phyloP scores from a whole-genome alignment of 2,329 filamentous ascomycete genomes.

The Ophiostoma montium region DNA sequence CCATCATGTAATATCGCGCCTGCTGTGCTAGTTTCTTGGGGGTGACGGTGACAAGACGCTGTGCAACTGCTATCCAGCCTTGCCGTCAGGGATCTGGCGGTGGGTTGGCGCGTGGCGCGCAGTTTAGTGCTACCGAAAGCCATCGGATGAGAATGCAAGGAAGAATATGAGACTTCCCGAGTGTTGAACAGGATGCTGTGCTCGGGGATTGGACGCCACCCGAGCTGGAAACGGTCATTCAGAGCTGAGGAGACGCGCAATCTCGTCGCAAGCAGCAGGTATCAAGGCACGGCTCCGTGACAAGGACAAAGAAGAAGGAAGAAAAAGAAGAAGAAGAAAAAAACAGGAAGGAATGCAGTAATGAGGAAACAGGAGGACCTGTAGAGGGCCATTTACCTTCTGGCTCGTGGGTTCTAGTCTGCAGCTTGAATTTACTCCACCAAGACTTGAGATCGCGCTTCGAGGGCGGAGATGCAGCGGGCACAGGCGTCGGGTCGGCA shows the following conservation, averaged over 20 bases:
- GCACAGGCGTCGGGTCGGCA: constrained; percentile 18
- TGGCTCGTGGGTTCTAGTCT: constrained; percentile 38
- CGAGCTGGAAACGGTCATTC: too few species aligned
- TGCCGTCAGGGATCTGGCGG: neutral
- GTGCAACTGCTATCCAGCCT: constrained; percentile 9
- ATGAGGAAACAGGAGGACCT: neutral
- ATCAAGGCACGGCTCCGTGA: neutral
- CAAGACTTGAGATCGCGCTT: constrained; percentile 85
- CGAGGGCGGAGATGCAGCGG: constrained; percentile 55
- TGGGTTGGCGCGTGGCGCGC: constrained; percentile 6
- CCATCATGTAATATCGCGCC: neutral
- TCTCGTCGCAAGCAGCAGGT: too few species aligned
- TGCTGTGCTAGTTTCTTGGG: constrained; percentile 10
- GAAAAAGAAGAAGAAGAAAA: neutral
- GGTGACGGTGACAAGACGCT: constrained; percentile 3
- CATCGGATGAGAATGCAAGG: neutral
- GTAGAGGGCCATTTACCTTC: constrained; percentile 11
- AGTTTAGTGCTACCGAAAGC: constrained; percentile 1
- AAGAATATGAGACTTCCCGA: neutral
- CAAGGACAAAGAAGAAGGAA: neutral
- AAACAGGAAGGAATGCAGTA: neutral
- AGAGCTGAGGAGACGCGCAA: too few species aligned
- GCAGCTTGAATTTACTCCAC: constrained; percentile 91
- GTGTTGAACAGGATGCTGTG: too few species aligned
- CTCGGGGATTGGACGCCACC: too few species aligned